Evolutionary conservation across 2,329 filamentous ascomycete genomes (phyloP).

Genomic region (Mariannaea elegans): DNA sequence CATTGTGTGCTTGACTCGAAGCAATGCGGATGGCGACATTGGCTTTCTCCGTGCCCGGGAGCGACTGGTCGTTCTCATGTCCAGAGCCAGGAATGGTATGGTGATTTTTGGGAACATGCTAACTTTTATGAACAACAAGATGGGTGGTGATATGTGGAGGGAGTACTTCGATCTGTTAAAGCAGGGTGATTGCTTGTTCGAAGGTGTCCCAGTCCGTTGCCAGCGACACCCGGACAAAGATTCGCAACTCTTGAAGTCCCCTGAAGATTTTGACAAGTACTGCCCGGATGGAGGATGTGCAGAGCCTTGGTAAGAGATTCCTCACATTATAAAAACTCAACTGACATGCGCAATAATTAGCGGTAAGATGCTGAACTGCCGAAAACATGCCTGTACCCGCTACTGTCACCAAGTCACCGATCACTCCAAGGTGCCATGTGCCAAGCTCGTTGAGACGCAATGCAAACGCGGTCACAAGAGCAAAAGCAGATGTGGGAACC

Average conservation of each 20-base stretch:
- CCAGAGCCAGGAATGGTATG: constrained; percentile 70
- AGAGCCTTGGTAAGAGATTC: constrained; percentile 62
- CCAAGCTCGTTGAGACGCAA: constrained; percentile 47
- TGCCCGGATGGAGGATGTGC: constrained; percentile 77
- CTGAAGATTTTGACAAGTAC: constrained; percentile 66
- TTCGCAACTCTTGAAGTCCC: constrained; percentile 53
- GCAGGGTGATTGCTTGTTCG: constrained; percentile 59
- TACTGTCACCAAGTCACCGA: constrained; percentile 70
- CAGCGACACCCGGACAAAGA: constrained; percentile 63
- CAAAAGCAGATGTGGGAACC: constrained; percentile 55
- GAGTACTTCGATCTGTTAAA: constrained; percentile 66
- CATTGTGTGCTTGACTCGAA: constrained; percentile 72
- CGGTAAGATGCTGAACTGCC: constrained; percentile 61
- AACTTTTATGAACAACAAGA: constrained; percentile 68
- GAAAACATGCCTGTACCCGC: constrained; percentile 64
- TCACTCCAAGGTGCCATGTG: constrained; percentile 59
- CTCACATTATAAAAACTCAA: background rate
- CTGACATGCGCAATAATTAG: constrained; percentile 46
- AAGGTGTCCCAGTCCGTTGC: constrained; percentile 69
- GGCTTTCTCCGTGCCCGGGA: constrained; percentile 75
- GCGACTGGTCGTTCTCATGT: constrained; percentile 75
- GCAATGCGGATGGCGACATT: constrained; percentile 70
- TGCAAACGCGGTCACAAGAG: constrained; percentile 63
- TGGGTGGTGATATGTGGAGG: constrained; percentile 57
- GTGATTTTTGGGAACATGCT: constrained; percentile 76